These are phyloP conservation scores for Eutrema heterophyllum DNA, from an alignment of 345 rosid species.

Conservation along the genomic window DNA sequence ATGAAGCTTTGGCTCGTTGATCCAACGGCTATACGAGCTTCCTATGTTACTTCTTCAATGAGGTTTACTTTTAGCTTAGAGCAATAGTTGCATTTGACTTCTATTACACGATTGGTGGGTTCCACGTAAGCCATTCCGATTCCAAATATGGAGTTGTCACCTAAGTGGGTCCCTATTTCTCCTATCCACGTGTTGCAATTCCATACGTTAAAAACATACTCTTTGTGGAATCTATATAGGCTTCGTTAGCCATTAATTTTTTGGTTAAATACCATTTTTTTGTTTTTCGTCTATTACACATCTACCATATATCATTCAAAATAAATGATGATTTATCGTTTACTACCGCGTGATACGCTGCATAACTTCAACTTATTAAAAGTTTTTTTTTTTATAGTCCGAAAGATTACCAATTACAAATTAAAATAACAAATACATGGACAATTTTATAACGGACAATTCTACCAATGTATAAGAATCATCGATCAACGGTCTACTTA, in stretches of 20 bases:
- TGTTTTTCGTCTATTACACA: too few species aligned
- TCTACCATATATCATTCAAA: too few species aligned
- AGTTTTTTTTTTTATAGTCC: too few species aligned
- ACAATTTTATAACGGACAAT: too few species aligned
- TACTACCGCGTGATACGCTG: too few species aligned
- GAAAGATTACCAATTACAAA: too few species aligned
- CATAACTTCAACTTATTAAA: too few species aligned
- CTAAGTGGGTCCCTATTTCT: conserved; percentile 6
- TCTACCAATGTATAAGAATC: too few species aligned
- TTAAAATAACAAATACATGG: too few species aligned
- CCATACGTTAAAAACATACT: neutral
- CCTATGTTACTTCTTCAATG: conserved; percentile 21
- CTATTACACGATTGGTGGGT: conserved; percentile 21
- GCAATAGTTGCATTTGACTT: conserved; percentile 26
- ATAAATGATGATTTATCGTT: too few species aligned
- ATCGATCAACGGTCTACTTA: too few species aligned
- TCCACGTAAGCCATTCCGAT: conserved; percentile 30
- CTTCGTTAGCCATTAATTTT: neutral
- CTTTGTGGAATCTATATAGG: neutral
- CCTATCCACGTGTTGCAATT: neutral
- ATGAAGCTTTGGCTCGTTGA: neutral
- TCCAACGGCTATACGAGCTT: conserved; percentile 7
- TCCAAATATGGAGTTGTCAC: conserved; percentile 23
- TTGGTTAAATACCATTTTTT: too few species aligned
- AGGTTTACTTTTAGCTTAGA: conserved; percentile 26